phyloP scores from a whole-genome alignment of 1,284 basidiomycete genomes.

The Kalmanozyma brasiliensis region DNA sequence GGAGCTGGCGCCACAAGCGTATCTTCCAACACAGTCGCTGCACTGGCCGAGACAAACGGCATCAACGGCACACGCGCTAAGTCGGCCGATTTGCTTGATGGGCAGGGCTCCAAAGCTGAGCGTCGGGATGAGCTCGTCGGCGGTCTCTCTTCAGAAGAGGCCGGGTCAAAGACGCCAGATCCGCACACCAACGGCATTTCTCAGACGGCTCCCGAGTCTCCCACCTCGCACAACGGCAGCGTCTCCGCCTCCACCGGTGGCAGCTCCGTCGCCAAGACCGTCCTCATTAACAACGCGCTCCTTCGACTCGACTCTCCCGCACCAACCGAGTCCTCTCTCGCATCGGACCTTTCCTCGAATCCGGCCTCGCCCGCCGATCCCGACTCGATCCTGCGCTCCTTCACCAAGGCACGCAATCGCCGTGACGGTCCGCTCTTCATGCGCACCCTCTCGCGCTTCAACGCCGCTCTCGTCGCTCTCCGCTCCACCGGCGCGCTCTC shows the following conservation, averaged over 20 bases:
- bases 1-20: slow-evolving; percentile 19
- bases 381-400: slow-evolving; percentile 70
- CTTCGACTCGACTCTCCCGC: slow-evolving; percentile 25
- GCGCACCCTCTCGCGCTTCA: slow-evolving; percentile 71
- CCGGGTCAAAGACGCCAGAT: slow-evolving; percentile 25
- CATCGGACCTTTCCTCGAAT: slow-evolving; percentile 19
- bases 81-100: slow-evolving; percentile 43
- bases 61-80: slow-evolving; percentile 32
- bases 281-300: slow-evolving; percentile 22
- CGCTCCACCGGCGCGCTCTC: slow-evolving; percentile 66
- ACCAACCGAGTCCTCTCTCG: slow-evolving; percentile 25
- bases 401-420: slow-evolving; percentile 71
- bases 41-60: slow-evolving; percentile 8
- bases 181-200: slow-evolving; percentile 19
- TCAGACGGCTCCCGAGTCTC: slow-evolving; percentile 41
- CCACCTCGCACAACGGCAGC: slow-evolving; percentile 14
- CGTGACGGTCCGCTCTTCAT: slow-evolving; percentile 71
- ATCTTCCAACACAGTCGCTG: slow-evolving; percentile 14
- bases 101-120: slow-evolving; percentile 22
- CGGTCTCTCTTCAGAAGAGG: not conserved
- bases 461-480: slow-evolving; percentile 69
- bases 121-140: slow-evolving; percentile 21
- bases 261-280: slow-evolving; percentile 21
- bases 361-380: slow-evolving; percentile 18
- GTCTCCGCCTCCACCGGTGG: slow-evolving; percentile 1